Base-by-base conservation (phyloP, 75 land plant species). In the Pinus albicaulis region DNA sequence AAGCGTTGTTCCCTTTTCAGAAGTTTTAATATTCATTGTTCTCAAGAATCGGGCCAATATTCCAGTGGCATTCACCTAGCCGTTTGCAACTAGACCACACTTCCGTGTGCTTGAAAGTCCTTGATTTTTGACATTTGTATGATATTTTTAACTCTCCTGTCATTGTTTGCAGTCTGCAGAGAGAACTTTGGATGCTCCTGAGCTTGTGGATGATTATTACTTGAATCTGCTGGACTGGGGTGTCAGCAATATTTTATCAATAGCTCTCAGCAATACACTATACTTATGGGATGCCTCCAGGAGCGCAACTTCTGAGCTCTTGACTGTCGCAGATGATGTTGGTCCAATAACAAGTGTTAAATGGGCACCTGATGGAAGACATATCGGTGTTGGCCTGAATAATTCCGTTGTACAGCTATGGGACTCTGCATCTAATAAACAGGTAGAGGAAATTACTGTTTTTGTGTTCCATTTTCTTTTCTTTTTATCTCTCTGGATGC, bases 221-320 rank as follows among this genome's bases (percentile, higher is more conserved):
- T 62, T 94, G 77, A 96, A 96, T 59, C 76, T 96, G 64, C 79
- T 96, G 52, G 99, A 96, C 58, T 93, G 97, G 99, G 89, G 99
- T 56, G 76, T 85, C 69, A 85, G 80, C 71, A 93, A 96, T 74
- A 91, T 96, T 38, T 71, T 91, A 14, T 84, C 92, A 0, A 86
- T 96, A n/a, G 97, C 90, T 15, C 94, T 96, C 17, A 88, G 86
- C 0, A 80, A 70, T 74, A 87, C 94, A 12, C 92, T 92, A 12
- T 93, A 91, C 76, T 84, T 96, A 13, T 96, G 92, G 99, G 82
- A 93, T 83, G 99, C 90, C 5, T 78, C 85, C 15, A 68, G 80
- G 56, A 81, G 94, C 25, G 78, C 85, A 36, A 89, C 91, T 20
- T 82, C 86, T 4, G 94, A 95, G 83, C 86, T 95, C 14, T 25